Base-by-base conservation (phyloP, 257 asterid species). In the Plantago major region DNA sequence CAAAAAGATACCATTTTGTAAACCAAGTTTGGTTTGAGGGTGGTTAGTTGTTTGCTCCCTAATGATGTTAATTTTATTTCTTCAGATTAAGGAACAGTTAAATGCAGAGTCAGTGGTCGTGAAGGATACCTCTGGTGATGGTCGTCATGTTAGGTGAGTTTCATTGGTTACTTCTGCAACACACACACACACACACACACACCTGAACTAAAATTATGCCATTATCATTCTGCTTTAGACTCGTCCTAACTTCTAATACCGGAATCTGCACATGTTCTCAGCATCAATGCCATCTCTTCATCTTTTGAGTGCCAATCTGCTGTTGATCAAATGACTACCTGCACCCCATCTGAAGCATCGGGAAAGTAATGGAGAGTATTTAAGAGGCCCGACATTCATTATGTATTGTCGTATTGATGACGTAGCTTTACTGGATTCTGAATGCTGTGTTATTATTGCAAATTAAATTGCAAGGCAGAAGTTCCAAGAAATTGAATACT, bases 61-160 rank as follows among this genome's bases (percentile, higher is more conserved):
- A 11, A 22, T 22, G n/a, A 22, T 53, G 56, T 12, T 11, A 40
- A 33, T 11, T 53, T 42, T 42, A 53, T 53, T 28, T 11, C 40
- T 19, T 70, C 73, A 93, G 99, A 93, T 93, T 80, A 85, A 89
- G 87, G 97, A 93, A 46, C 83, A 82, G 5, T 70, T 93, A 60
- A 74, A 65, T 67, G 99, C 99, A 42, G 99, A 87, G 16, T 77
- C 84, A 5, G 99, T 93, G 9, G 16, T 72, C 9, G 97, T 93
- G 65, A 82, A 73, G 78, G 99, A 93, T 78, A 85, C 94, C 11
- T 78, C 77, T 56, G 96, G 99, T 43, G 99, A 93, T 73, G 99
- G 99, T 69, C 99, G 99, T 42, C 99, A 93, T 80, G 94, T 93
- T 22, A 83, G 96, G 99, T 93, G 66, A 74, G 72, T 62, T 74